Evolutionary conservation across 108 stramenopile genomes (phyloP), one percentile per base, ranked within the genome.

Genomic region (Fistulifera pelliculosa): DNA sequence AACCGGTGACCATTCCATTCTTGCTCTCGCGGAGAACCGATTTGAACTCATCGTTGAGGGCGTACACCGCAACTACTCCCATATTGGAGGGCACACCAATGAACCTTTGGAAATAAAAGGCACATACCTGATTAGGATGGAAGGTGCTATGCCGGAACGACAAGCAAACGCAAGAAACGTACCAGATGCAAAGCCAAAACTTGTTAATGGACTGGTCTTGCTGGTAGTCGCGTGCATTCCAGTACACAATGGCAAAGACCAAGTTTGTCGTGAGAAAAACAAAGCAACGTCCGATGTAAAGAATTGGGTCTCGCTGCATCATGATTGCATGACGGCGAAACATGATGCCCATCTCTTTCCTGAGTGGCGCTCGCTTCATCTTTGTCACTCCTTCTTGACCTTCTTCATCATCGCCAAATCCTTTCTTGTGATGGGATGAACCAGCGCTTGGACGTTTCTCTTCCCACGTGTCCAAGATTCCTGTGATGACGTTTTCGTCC

Each of bases 121-220:
- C 5, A 14, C 6, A 12, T 15, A 38, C 7, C 21, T 8, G n/a
- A 27, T 52, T 11, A 27, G 26, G 12, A 52, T 17, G 47, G 47
- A 16, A 10, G 18, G 18, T 18, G 18, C 10, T 12, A 49, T 14
- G 18, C 15, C n/a, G 47, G 10, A 17, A 49, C 17, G 21, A 42
- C 4, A 27, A 6, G 22, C 11, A 45, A 3, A 18, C 16, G 23
- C 23, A 27, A 39, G 8, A 2, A 22, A 45, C 25, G 3, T 35
- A 63, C 56, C 57, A 63, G 40, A 26, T n/a, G 27, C 3, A 47
- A 3, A 71, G 13, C 64, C 63, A 65, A 23, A 70, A 41, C 35
- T 64, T 71, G 48, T 61, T 71, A 27, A 52, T 19, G 27, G 55
- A 39, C 27, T 65, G 70, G 42, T 49, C 53, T 26, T 64, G 59